Evolutionary conservation across 345 rosid genomes (phyloP).

Genomic region (Melastoma malabathricum): DNA sequence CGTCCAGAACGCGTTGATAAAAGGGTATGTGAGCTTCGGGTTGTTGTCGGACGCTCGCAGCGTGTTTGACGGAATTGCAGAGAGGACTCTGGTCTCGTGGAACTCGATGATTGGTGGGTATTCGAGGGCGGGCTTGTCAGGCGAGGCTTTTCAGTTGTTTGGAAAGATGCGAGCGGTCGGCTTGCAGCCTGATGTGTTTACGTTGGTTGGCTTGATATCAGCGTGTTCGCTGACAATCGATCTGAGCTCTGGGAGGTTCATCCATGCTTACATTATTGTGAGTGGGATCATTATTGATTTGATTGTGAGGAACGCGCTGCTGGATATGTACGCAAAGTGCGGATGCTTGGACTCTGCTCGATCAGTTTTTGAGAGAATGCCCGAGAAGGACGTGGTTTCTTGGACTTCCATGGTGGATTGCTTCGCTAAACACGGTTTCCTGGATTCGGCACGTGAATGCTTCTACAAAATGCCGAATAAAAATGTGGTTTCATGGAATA

Average conservation of each 20-base stretch:
- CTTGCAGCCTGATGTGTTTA: constrained; percentile 17
- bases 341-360: constrained; percentile 17
- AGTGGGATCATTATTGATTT: constrained; percentile 15
- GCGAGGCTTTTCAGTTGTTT: constrained; percentile 20
- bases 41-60: constrained; percentile 10
- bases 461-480: constrained; percentile 16
- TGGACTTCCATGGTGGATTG: constrained; percentile 27
- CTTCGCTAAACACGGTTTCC: constrained; percentile 13
- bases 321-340: constrained; percentile 21
- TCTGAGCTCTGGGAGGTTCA: constrained; percentile 15
- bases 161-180: constrained; percentile 16
- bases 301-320: constrained; percentile 21
- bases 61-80: constrained; percentile 21
- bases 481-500: constrained; percentile 29
- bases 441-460: constrained; percentile 9
- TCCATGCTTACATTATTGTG: constrained; percentile 19
- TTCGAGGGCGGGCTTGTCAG: constrained; percentile 14
- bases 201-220: constrained; percentile 15
- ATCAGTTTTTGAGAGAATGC: constrained; percentile 15
- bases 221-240: constrained; percentile 13
- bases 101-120: constrained; percentile 30
- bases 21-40: constrained; percentile 5
- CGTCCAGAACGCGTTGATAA: constrained; percentile 14
- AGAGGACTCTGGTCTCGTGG: constrained; percentile 27
- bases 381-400: constrained; percentile 27